A percentile compares a stretch with the other conserved stretches of the same genome.
Conservation (phyloP, 441 rosid species). For the Raphanus hybrid region DNA sequence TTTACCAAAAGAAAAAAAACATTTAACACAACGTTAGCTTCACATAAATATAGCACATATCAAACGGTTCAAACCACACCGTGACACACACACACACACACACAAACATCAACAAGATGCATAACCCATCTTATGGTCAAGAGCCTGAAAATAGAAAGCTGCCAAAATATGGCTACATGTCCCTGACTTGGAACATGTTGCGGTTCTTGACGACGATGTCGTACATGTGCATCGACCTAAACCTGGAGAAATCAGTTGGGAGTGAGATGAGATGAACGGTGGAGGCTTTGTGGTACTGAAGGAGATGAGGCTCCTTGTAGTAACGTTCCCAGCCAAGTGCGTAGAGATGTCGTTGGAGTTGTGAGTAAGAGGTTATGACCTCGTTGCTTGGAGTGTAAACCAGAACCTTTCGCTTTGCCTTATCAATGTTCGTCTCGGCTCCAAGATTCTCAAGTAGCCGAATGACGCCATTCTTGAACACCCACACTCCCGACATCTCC, state of each 20-base stretch:
- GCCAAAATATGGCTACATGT: slow-evolving; percentile 42
- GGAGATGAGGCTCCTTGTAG: slow-evolving; percentile 64
- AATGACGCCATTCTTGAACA: slow-evolving; percentile 70
- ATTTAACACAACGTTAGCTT: background rate
- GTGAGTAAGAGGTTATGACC: slow-evolving; percentile 59
- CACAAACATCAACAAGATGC: background rate
- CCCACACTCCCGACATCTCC: slow-evolving; percentile 83
- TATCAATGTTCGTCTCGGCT: slow-evolving; percentile 37
- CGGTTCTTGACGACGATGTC: slow-evolving; percentile 86
- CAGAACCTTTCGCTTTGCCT: slow-evolving; percentile 56
- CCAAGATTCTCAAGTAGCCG: slow-evolving; percentile 67
- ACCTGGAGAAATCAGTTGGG: slow-evolving; percentile 70
- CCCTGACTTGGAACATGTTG: slow-evolving; percentile 73
- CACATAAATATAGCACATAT: background rate
- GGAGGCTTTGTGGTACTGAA: slow-evolving; percentile 76
- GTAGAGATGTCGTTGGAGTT: slow-evolving; percentile 58
- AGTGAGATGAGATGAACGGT: slow-evolving; percentile 77
- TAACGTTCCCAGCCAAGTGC: slow-evolving; percentile 86
- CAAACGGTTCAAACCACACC: background rate
- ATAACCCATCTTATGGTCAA: background rate
- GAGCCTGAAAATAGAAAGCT: background rate
- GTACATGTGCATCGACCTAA: slow-evolving; percentile 79
- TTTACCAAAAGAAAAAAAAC: too few relatives aligned
- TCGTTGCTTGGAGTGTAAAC: slow-evolving; percentile 66
- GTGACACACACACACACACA: background rate